Evolutionary conservation across 1,284 basidiomycete genomes (phyloP).

Genomic region (Coniophora puteana): DNA sequence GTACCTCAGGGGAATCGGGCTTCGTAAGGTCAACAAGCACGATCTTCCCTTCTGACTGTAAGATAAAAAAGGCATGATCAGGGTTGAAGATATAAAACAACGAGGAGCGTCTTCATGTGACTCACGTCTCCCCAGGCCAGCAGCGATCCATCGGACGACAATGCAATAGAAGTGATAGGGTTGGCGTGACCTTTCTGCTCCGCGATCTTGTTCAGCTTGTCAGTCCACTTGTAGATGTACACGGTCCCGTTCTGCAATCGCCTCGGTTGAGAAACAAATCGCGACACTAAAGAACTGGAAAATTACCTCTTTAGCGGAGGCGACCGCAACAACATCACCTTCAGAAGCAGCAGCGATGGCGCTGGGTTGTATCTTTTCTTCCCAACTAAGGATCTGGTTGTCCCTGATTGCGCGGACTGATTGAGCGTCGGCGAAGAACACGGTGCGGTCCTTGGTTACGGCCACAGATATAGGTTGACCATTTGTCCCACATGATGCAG

Average conservation of each 20-base stretch:
- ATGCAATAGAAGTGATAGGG: slow-evolving; percentile 72
- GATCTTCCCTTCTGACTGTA: slow-evolving; percentile 74
- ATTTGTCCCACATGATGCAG: slow-evolving; percentile 41
- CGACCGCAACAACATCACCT: slow-evolving; percentile 62
- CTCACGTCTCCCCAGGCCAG: slow-evolving; percentile 82
- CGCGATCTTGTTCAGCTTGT: slow-evolving; percentile 43
- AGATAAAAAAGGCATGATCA: slow-evolving; percentile 5
- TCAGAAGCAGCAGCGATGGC: slow-evolving; percentile 55
- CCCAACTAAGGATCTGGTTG: slow-evolving; percentile 63
- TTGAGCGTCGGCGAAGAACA: slow-evolving; percentile 65
- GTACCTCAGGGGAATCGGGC: too few relatives aligned
- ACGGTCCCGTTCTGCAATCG: slow-evolving; percentile 67
- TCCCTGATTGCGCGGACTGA: slow-evolving; percentile 66
- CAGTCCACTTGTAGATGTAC: slow-evolving; percentile 69
- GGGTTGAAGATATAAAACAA: not conserved
- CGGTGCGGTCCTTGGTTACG: slow-evolving; percentile 55
- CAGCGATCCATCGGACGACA: slow-evolving; percentile 74
- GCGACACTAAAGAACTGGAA: not conserved
- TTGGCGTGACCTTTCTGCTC: slow-evolving; percentile 63
- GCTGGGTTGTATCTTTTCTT: slow-evolving; percentile 51
- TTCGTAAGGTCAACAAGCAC: slow-evolving; percentile 82
- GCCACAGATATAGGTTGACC: slow-evolving; percentile 78
- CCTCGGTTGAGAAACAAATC: not conserved
- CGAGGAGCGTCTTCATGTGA: slow-evolving; percentile 8
- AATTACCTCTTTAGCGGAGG: slow-evolving; percentile 72